Evolutionary conservation across 78 protist genomes (phyloP).

Genomic region (Dictyostelium discoideum): DNA sequence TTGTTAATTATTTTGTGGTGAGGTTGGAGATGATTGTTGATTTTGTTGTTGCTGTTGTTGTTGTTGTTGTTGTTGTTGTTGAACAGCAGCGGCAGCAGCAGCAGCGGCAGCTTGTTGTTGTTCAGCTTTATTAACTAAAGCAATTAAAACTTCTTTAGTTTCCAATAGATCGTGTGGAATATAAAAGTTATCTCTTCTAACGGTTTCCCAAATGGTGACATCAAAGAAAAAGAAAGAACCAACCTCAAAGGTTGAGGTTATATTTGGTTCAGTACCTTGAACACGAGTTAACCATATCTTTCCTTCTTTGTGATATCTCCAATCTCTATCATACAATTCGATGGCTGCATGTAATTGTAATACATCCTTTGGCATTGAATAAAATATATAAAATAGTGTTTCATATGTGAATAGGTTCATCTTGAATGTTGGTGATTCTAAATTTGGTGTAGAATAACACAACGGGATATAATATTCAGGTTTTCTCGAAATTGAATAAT

Average conservation of each 20-base stretch:
- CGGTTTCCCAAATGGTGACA: slow-evolving; percentile 78
- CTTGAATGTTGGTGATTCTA: slow-evolving; percentile 84
- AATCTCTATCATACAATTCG: slow-evolving; percentile 92
- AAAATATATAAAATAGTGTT: slow-evolving; percentile 97
- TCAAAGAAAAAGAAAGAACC: slow-evolving; percentile 86
- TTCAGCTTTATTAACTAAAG: slow-evolving; percentile 16
- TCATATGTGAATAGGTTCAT: slow-evolving; percentile 89
- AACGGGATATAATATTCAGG: slow-evolving; percentile 89
- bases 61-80: background rate
- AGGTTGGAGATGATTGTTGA: background rate
- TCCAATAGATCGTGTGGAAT: slow-evolving; percentile 81
- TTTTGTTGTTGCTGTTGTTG: background rate
- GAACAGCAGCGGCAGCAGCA: background rate
- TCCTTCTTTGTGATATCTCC: slow-evolving; percentile 95
- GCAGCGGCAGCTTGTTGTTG: slow-evolving; percentile 14
- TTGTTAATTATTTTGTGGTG: background rate
- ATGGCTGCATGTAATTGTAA: slow-evolving; percentile 92
- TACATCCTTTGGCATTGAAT: slow-evolving; percentile 95
- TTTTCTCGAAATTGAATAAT: slow-evolving; percentile 72
- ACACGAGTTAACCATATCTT: slow-evolving; percentile 88
- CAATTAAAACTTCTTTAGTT: slow-evolving; percentile 37
- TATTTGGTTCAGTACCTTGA: slow-evolving; percentile 62
- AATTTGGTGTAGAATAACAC: slow-evolving; percentile 88
- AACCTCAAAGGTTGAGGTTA: slow-evolving; percentile 65
- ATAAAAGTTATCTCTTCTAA: slow-evolving; percentile 80